A percentile compares a stretch with the other conserved stretches of the same genome.
Evolutionary conservation across 805 yeast genomes (phyloP).

Genomic region (Yueomyces sp.): DNA sequence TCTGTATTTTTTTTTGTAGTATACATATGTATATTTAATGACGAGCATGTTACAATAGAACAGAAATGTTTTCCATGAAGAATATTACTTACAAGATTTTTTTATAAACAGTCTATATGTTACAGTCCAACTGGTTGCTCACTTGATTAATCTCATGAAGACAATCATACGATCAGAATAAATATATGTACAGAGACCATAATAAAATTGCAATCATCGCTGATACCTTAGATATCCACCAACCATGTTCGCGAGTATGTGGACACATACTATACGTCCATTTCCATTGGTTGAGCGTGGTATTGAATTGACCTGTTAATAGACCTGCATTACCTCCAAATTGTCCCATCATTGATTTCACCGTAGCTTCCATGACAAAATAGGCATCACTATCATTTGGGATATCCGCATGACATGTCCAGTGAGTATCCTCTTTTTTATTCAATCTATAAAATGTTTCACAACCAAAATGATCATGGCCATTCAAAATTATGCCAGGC

Average conservation of each 20-base stretch:
- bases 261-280: slow-evolving; percentile 66
- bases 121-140: too few relatives aligned
- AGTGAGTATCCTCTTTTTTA: not conserved
- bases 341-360: slow-evolving; percentile 93
- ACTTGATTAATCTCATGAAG: too few relatives aligned
- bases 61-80: too few relatives aligned
- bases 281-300: slow-evolving; percentile 36
- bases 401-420: slow-evolving; percentile 15
- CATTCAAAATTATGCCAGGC: slow-evolving; percentile 75
- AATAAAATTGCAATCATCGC: slow-evolving; percentile 29
- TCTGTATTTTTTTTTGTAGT: too few relatives aligned
- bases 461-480: slow-evolving; percentile 96
- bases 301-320: slow-evolving; percentile 55
- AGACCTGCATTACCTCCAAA: slow-evolving; percentile 81
- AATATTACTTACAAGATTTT: too few relatives aligned
- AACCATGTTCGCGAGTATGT: slow-evolving; percentile 75
- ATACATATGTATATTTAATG: too few relatives aligned
- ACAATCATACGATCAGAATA: not conserved
- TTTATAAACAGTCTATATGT: too few relatives aligned
- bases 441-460: slow-evolving; percentile 43
- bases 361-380: slow-evolving; percentile 62
- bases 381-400: slow-evolving; percentile 7
- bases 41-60: too few relatives aligned
- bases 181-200: slow-evolving; percentile 15
- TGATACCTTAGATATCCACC: slow-evolving; percentile 79